Evolutionary conservation across 2,329 filamentous ascomycete genomes (phyloP).

Genomic region (Colletotrichum musicola): DNA sequence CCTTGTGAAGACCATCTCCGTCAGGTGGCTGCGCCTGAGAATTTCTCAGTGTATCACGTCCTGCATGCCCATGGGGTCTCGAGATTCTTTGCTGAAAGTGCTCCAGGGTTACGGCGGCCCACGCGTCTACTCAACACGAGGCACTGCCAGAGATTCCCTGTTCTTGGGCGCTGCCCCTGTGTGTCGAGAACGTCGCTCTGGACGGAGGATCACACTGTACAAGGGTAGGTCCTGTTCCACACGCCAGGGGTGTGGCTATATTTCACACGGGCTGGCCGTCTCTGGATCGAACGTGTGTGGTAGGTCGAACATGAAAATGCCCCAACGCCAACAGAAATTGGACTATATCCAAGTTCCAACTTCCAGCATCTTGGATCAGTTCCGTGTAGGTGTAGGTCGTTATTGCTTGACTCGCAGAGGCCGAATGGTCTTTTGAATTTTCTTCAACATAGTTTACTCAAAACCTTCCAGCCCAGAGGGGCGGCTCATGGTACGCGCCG

Average conservation of each 20-base stretch:
- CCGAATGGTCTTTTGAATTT: slow-evolving; percentile 1
- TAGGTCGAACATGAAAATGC: slow-evolving; percentile 1
- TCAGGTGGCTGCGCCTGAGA: slow-evolving; percentile 34
- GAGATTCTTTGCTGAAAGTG: slow-evolving; percentile 27
- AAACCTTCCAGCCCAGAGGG: too few species aligned
- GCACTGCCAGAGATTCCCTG: slow-evolving; percentile 22
- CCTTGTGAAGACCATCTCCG: slow-evolving; percentile 22
- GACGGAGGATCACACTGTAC: slow-evolving; percentile 20
- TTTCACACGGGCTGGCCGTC: slow-evolving; percentile 13
- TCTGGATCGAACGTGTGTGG: slow-evolving; percentile 12
- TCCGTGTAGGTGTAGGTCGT: not conserved
- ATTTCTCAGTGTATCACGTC: slow-evolving; percentile 36
- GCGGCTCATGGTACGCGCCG: too few species aligned
- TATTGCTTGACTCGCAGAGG: slow-evolving; percentile 16
- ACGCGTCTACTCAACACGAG: slow-evolving; percentile 34
- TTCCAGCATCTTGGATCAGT: slow-evolving; percentile 6
- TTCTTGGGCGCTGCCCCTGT: slow-evolving; percentile 7
- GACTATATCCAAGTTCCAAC: not conserved
- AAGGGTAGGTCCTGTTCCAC: not conserved
- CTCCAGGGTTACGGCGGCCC: slow-evolving; percentile 30
- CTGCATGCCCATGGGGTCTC: slow-evolving; percentile 34
- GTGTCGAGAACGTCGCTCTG: not conserved
- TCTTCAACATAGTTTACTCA: too few species aligned
- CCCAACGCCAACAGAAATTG: too few species aligned
- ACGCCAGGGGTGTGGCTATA: slow-evolving; percentile 15